These are phyloP conservation scores for Boletus tylopilopsis DNA, from an alignment of 768 basidiomycete species.

Conservation along the genomic window DNA sequence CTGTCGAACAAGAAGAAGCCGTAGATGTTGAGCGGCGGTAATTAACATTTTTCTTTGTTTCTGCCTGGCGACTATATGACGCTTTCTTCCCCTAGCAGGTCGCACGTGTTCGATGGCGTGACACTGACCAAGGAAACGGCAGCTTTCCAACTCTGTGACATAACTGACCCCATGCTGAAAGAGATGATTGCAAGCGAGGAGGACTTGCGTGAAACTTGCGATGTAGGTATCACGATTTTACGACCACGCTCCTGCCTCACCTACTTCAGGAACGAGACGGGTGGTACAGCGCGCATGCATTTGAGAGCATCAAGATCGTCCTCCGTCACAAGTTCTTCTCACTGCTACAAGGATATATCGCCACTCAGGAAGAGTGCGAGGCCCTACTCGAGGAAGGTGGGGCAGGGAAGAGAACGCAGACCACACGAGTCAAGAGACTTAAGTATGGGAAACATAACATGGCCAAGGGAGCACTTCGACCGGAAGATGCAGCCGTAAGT, in stretches of 20 bases:
- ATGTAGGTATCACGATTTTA: constrained; percentile 48
- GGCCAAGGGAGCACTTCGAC: constrained; percentile 80
- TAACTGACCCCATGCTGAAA: constrained; percentile 79
- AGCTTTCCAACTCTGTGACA: constrained; percentile 93
- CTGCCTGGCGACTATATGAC: background rate
- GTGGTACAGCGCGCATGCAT: constrained; percentile 76
- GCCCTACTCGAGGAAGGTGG: constrained; percentile 47
- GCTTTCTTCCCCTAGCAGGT: constrained; percentile 40
- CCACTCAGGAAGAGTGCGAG: constrained; percentile 71
- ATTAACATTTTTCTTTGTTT: constrained; percentile 2
- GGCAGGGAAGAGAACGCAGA: constrained; percentile 30
- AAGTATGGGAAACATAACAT: constrained; percentile 79
- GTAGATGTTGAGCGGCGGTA: constrained; percentile 32
- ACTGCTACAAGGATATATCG: constrained; percentile 65
- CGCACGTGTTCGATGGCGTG: constrained; percentile 88
- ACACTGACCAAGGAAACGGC: constrained; percentile 80
- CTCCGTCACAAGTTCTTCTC: constrained; percentile 84
- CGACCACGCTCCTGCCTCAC: background rate
- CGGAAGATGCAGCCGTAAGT: constrained; percentile 79
- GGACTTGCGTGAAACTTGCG: constrained; percentile 65
- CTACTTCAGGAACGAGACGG: constrained; percentile 70
- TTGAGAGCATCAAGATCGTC: constrained; percentile 82
- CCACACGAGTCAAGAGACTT: constrained; percentile 47
- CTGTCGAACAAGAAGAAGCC: constrained; percentile 33
- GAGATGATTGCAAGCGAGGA: constrained; percentile 74